A percentile compares a stretch with the other conserved stretches of the same genome.
phyloP scores from a whole-genome alignment of 2,329 filamentous ascomycete species.

The Nannizzia gypsea region DNA sequence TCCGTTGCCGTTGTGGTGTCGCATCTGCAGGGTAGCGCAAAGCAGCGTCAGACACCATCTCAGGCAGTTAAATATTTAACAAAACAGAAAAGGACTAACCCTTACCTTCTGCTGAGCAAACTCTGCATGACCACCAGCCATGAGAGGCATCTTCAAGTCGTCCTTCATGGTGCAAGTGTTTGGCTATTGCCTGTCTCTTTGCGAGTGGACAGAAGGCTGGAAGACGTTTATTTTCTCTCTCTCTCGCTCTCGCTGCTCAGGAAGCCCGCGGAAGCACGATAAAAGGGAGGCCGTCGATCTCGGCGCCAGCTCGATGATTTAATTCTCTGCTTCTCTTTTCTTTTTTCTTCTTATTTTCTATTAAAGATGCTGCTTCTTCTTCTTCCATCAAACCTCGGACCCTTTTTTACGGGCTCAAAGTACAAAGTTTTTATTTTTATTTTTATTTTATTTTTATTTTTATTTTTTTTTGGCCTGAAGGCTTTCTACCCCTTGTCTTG shows the following conservation, averaged over 20 bases:
- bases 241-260: not conserved
- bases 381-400: not conserved
- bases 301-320: not conserved
- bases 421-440: not conserved
- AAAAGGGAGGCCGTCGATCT: not conserved
- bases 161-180: not conserved
- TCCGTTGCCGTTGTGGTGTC: slow-evolving; percentile 2
- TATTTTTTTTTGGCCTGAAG: not conserved
- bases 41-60: not conserved
- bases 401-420: no score
- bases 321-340: not conserved
- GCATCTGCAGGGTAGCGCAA: not conserved
- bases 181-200: not conserved
- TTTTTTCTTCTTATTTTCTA: not conserved
- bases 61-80: not conserved
- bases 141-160: not conserved
- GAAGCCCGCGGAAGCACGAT: not conserved
- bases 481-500: not conserved
- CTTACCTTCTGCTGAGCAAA: not conserved
- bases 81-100: not conserved
- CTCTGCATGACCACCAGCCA: not conserved
- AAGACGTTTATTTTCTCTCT: not conserved
- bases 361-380: not conserved
- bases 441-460: not conserved
- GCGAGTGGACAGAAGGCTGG: not conserved